Conservation (phyloP, 73 alveolate genomes). For the Paramecium caudatum region DNA sequence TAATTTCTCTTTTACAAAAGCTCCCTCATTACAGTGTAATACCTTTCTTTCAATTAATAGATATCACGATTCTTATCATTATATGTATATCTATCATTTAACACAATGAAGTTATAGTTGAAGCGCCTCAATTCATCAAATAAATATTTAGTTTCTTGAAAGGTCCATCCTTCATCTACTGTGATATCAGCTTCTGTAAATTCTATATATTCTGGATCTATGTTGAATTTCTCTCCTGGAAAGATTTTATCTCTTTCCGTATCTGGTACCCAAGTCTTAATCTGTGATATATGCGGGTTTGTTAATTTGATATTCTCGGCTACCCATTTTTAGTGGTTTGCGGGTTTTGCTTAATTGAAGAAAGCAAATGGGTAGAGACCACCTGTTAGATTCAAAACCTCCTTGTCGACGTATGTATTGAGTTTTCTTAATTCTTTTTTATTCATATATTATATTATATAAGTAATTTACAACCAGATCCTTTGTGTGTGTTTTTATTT, state of each 20-base stretch:
- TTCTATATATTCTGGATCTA: conserved; percentile 58
- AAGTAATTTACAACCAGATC: neutral
- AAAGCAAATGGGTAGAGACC: conserved; percentile 67
- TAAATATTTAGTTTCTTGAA: conserved; percentile 67
- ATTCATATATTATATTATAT: conserved; percentile 5
- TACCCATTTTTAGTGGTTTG: conserved; percentile 54
- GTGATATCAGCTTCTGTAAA: conserved; percentile 49
- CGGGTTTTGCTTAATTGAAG: conserved; percentile 22
- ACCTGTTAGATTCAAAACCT: conserved; percentile 73
- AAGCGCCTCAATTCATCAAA: conserved; percentile 53
- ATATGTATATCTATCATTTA: conserved; percentile 71
- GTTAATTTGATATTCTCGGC: conserved; percentile 39
- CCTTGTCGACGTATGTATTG: conserved; percentile 54
- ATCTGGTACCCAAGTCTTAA: conserved; percentile 73
- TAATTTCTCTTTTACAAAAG: conserved; percentile 12
- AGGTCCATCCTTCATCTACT: conserved; percentile 57
- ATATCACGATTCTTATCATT: conserved; percentile 49
- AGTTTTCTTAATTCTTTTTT: conserved; percentile 57
- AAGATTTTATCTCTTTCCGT: conserved; percentile 56
- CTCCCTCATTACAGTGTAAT: conserved; percentile 66
- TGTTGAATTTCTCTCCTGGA: conserved; percentile 73
- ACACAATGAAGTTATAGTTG: conserved; percentile 59
- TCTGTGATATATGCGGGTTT: conserved; percentile 23
- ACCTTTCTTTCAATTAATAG: conserved; percentile 67
- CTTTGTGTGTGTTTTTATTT: neutral